Conservation (phyloP, 345 rosid genomes). For the Moringa oleifera region DNA sequence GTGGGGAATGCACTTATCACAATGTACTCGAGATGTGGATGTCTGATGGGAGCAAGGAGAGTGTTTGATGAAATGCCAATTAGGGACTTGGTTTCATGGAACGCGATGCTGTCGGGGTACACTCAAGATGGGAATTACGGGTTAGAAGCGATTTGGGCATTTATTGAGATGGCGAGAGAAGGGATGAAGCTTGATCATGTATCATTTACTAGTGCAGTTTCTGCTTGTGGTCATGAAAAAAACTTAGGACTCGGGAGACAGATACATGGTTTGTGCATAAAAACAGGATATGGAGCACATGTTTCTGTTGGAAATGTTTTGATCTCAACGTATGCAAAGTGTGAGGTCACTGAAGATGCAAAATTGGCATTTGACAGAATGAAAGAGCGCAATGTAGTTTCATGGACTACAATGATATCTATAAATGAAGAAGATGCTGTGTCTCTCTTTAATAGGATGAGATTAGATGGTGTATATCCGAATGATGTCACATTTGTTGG, state of each 20-base stretch:
- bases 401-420: conserved; percentile 88
- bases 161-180: conserved; percentile 53
- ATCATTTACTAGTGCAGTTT: conserved; percentile 65
- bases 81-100: conserved; percentile 82
- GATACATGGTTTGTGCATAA: conserved; percentile 66
- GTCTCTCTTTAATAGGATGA: conserved; percentile 57
- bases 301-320: conserved; percentile 62
- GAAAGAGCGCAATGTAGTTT: conserved; percentile 62
- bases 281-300: conserved; percentile 56
- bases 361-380: conserved; percentile 48
- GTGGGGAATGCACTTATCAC: conserved; percentile 80
- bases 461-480: conserved; percentile 60
- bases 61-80: conserved; percentile 60
- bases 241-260: conserved; percentile 65
- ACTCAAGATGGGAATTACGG: conserved; percentile 56
- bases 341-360: conserved; percentile 50
- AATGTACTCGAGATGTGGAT: conserved; percentile 57
- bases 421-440: conserved; percentile 45
- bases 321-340: conserved; percentile 69
- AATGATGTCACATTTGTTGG: conserved; percentile 75
- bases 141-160: conserved; percentile 45
- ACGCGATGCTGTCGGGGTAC: conserved; percentile 77
- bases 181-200: conserved; percentile 77
- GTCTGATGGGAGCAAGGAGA: conserved; percentile 46
- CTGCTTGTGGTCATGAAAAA: conserved; percentile 69